phyloP scores from a whole-genome alignment of 1,139 yeast genomes.

The Geotrichum phurueaensis region DNA sequence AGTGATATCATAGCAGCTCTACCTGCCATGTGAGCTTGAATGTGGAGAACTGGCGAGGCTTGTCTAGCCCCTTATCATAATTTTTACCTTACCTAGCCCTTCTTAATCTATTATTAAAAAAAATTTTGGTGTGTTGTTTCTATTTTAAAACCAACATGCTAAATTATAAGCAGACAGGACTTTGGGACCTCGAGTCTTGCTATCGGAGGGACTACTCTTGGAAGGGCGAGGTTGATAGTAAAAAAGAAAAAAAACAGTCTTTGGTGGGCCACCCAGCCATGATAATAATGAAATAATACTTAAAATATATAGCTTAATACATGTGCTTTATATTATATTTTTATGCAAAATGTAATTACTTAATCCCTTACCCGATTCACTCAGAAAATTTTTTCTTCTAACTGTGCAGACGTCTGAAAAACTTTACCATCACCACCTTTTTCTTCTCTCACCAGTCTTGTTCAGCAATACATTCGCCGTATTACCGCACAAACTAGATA shows the following conservation, averaged over 20 bases:
- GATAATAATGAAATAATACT: neutral
- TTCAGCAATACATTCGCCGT: neutral
- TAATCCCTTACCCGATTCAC: neutral
- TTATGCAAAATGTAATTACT: neutral
- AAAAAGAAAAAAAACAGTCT: neutral
- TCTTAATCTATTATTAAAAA: neutral
- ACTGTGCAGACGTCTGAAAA: neutral
- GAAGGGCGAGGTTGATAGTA: neutral
- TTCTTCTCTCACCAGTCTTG: neutral
- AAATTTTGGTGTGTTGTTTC: neutral
- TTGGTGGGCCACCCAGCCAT: neutral
- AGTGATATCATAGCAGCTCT: neutral
- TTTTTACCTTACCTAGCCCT: neutral
- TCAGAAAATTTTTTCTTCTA: neutral
- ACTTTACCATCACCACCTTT: neutral
- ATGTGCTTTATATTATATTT: too few species aligned
- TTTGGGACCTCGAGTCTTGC: neutral
- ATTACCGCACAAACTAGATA: neutral
- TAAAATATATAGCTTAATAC: too few species aligned
- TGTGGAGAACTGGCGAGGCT: neutral
- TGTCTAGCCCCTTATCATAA: neutral
- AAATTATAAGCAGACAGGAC: neutral
- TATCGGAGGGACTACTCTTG: neutral
- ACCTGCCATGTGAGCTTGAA: neutral
- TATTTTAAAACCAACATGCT: neutral